Evolutionary conservation across 176 grass and related monocot genomes (phyloP), one percentile per base, ranked within the genome.

Genomic region (Puccinellia tenuiflora): DNA sequence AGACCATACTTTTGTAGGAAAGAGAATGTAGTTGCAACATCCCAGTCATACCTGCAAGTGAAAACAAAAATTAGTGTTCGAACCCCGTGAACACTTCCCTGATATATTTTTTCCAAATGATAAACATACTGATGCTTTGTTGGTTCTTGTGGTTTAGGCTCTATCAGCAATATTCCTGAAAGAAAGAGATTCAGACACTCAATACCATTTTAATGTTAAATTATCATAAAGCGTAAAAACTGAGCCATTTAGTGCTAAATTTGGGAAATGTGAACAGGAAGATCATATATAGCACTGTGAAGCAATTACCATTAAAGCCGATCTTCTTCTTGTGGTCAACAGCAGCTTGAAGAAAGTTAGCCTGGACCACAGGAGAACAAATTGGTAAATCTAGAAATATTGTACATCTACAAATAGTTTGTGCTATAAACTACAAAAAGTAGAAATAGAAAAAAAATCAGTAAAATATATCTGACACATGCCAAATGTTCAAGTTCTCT

Each of bases 61-160:
- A 25, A 89, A 83, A 80, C 26, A 86, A 68, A 5, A 28, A 64
- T 83, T 38, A 64, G 9, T 51, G 26, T 47, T 10, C 33, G 17
- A 25, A 85, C 68, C 7, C 29, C 57, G 9, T 18, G 39, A 73
- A 72, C 45, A 80, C 14, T 59, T 46, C 30, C 22, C 34, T 77
- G 46, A 31, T 77, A 30, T 34, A 5, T 31, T 28, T 10, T 61
- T 47, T 73, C 55, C 47, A 77, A 75, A 15, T 65, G 11, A 57
- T 2, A 82, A 81, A 68, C 93, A 85, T 91, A 98, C 96, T 98
- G 96, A 53, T 98, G 96, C 55, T 98, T 98, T 83, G 96, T 95
- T 20, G 96, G 96, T 82, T 98, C 96, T 76, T 98, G 96, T 53
- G 96, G 96, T 79, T 98, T 98, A 80, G 96, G 96, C 86, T 98